phyloP scores from a whole-genome alignment of 148 eudicot genomes.

The Agrostemma githago region DNA sequence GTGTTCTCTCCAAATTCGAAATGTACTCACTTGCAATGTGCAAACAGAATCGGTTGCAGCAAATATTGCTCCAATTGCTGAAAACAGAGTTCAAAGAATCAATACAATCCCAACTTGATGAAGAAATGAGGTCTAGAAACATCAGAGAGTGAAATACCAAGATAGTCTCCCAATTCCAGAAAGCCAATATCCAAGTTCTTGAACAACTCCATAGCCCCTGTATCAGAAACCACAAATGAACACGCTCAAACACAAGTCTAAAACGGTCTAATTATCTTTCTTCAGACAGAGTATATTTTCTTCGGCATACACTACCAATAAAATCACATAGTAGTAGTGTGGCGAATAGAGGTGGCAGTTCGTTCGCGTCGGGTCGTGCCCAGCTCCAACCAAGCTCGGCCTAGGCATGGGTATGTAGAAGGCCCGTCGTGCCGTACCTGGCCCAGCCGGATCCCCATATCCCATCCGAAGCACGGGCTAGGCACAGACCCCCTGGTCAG shows the following conservation, averaged over 20 bases:
- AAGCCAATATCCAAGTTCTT: slow-evolving; percentile 45
- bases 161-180: slow-evolving; percentile 55
- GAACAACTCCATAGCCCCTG: slow-evolving; percentile 52
- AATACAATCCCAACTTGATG: slow-evolving; percentile 16
- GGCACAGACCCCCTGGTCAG: too few species aligned
- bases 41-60: slow-evolving; percentile 89
- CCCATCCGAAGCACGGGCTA: too few species aligned
- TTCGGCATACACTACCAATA: neutral
- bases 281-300: slow-evolving; percentile 2
- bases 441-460: too few species aligned
- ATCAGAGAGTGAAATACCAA: slow-evolving; percentile 38
- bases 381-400: too few species aligned
- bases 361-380: too few species aligned
- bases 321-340: neutral
- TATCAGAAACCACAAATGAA: slow-evolving; percentile 15
- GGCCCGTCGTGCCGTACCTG: too few species aligned
- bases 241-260: slow-evolving; percentile 11
- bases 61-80: slow-evolving; percentile 81
- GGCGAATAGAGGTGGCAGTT: neutral
- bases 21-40: slow-evolving; percentile 61
- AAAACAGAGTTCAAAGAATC: slow-evolving; percentile 22
- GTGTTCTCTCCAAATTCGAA: slow-evolving; percentile 11
- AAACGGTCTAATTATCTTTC: too few species aligned
- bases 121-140: neutral
- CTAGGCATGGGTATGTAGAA: too few species aligned